A percentile compares a stretch with the other conserved stretches of the same genome.
Conservation (phyloP, 2,329 filamentous ascomycete genomes). For the Colletotrichum sublineola region DNA sequence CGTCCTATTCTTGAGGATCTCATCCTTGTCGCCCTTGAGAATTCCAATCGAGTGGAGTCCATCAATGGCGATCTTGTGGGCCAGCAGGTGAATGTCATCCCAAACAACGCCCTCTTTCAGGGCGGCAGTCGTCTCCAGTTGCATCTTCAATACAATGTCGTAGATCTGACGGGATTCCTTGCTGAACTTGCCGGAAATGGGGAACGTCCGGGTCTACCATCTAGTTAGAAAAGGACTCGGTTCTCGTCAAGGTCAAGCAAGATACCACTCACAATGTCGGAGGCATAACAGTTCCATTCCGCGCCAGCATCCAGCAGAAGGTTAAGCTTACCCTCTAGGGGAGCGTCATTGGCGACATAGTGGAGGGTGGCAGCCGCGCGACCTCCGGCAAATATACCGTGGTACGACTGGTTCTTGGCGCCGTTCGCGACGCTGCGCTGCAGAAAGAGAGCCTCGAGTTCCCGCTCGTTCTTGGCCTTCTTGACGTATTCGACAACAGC, state of each 20-base stretch:
- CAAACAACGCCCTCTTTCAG: conserved; percentile 82
- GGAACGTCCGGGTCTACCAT: conserved; percentile 84
- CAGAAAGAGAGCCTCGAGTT: conserved; percentile 86
- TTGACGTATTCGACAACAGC: conserved; percentile 72
- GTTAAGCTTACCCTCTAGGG: conserved; percentile 79
- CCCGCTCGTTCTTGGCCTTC: conserved; percentile 79
- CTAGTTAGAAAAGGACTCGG: conserved; percentile 53
- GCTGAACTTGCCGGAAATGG: conserved; percentile 79
- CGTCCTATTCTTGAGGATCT: conserved; percentile 83
- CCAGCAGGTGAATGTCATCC: conserved; percentile 84
- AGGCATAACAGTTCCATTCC: conserved; percentile 80
- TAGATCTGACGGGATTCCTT: conserved; percentile 81
- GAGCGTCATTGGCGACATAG: conserved; percentile 84
- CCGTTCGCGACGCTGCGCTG: conserved; percentile 81
- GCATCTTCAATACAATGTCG: conserved; percentile 88
- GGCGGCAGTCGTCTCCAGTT: conserved; percentile 79
- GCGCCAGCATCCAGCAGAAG: conserved; percentile 87
- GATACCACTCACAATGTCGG: conserved; percentile 64
- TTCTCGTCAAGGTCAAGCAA: background rate
- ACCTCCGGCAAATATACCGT: conserved; percentile 86
- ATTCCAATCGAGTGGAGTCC: conserved; percentile 84
- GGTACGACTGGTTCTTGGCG: conserved; percentile 87
- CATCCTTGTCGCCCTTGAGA: conserved; percentile 74
- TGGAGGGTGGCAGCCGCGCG: conserved; percentile 87
- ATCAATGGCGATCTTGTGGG: conserved; percentile 85